Evolutionary conservation across 148 eudicot genomes (phyloP).

Genomic region (Simmondsia chinensis): DNA sequence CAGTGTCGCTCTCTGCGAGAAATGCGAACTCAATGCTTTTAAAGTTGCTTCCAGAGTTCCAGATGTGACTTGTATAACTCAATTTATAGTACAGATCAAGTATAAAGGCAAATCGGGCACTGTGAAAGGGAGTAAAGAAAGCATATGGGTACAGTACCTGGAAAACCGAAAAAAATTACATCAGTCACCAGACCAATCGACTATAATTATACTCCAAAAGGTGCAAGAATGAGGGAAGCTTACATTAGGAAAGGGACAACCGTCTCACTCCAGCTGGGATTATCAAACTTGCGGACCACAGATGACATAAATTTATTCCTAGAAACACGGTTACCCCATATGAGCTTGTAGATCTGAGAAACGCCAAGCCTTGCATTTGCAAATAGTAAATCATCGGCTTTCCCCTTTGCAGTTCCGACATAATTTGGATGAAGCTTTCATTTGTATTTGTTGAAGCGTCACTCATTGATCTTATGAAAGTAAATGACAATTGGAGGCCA

Average conservation of each 20-base stretch:
- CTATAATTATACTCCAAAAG: conserved; percentile 7
- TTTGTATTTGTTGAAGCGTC: conserved; percentile 23
- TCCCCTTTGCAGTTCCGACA: conserved; percentile 43
- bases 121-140: conserved; percentile 82
- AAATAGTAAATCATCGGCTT: conserved; percentile 44
- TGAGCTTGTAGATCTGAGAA: conserved; percentile 91
- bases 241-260: conserved; percentile 75
- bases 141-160: conserved; percentile 93
- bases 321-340: conserved; percentile 77
- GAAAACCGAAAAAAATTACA: conserved; percentile 15
- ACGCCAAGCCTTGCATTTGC: conserved; percentile 71
- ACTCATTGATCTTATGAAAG: conserved; percentile 62
- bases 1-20: conserved; percentile 31
- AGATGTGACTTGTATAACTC: conserved; percentile 91
- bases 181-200: background rate
- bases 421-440: conserved; percentile 31
- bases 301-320: conserved; percentile 96
- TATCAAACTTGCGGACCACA: conserved; percentile 83
- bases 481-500: conserved; percentile 92
- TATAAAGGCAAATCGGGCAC: conserved; percentile 89
- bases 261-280: conserved; percentile 50
- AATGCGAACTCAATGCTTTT: conserved; percentile 54
- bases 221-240: conserved; percentile 12
- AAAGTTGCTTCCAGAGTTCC: conserved; percentile 81
- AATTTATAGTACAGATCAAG: conserved; percentile 73